These are phyloP conservation scores for Verticillium nubilum DNA, from an alignment of 2,329 filamentous ascomycete species.

Conservation along the genomic window DNA sequence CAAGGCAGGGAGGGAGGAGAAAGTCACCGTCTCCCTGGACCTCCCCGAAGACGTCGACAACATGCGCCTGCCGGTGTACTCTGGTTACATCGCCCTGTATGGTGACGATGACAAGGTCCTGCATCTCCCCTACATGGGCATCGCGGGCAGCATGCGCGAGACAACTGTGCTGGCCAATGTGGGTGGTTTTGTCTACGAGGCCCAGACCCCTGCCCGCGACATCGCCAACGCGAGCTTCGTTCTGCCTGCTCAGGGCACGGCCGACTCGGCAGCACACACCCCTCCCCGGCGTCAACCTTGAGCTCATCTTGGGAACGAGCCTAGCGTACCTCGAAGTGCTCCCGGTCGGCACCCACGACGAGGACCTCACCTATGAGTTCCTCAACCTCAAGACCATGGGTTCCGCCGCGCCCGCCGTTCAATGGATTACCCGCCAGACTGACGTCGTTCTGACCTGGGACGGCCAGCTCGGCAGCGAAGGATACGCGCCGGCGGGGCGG, in stretches of 20 bases:
- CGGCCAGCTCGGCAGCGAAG: conserved; percentile 40
- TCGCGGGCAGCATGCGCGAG: conserved; percentile 29
- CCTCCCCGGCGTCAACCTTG: conserved; percentile 34
- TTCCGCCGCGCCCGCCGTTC: conserved; percentile 19
- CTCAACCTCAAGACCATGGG: conserved; percentile 36
- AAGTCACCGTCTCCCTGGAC: conserved; percentile 38
- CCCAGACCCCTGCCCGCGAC: conserved; percentile 19
- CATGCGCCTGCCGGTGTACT: conserved; percentile 33
- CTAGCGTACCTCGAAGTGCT: conserved; percentile 39
- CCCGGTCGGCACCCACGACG: conserved; percentile 23
- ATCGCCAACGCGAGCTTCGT: conserved; percentile 31
- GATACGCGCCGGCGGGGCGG: conserved; percentile 39
- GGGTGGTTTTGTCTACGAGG: conserved; percentile 28
- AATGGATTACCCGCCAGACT: conserved; percentile 18
- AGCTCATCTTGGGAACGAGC: conserved; percentile 39
- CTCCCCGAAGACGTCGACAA: conserved; percentile 30
- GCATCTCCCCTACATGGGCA: conserved; percentile 35
- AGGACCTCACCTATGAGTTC: conserved; percentile 22
- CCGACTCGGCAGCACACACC: conserved; percentile 20
- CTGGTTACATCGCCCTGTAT: conserved; percentile 34
- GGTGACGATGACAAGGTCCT: conserved; percentile 30
- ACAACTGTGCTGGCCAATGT: conserved; percentile 27
- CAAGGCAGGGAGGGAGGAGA: conserved; percentile 32
- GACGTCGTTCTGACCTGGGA: conserved; percentile 29
- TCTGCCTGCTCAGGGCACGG: conserved; percentile 33